These are phyloP conservation scores for Leishmania turanica DNA, from an alignment of 208 protist species.

Conservation along the genomic window DNA sequence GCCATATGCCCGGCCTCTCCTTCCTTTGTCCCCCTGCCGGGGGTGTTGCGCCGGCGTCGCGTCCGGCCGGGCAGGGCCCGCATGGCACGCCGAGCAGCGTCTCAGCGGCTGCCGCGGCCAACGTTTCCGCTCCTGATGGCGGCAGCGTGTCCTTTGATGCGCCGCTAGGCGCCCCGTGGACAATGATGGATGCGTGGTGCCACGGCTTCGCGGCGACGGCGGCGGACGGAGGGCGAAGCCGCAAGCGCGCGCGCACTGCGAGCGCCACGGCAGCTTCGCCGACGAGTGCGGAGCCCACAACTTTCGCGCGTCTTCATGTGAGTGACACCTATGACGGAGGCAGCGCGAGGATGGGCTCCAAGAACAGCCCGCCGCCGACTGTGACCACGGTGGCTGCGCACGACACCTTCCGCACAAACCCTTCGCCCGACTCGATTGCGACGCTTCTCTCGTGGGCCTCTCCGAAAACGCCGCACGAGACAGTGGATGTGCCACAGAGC, in stretches of 20 bases:
- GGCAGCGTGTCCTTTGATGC: neutral
- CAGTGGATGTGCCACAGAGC: constrained; percentile 15
- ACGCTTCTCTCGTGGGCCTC: neutral
- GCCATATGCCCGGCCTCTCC: too few relatives aligned
- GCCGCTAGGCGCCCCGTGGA: neutral
- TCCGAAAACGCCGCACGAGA: neutral
- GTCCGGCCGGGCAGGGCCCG: neutral
- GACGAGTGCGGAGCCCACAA: neutral
- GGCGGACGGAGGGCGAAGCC: neutral
- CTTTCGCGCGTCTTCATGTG: neutral
- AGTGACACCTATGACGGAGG: neutral
- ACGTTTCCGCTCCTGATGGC: neutral
- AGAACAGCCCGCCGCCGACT: neutral
- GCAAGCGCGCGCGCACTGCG: constrained; percentile 16
- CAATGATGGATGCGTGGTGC: constrained; percentile 18
- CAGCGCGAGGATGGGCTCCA: neutral
- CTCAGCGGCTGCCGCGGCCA: neutral
- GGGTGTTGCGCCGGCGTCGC: neutral
- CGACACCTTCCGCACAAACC: neutral
- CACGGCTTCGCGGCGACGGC: constrained; percentile 19
- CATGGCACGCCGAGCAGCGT: neutral
- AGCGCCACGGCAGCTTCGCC: neutral
- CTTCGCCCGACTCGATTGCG: neutral
- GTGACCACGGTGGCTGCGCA: neutral
- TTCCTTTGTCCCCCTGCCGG: neutral